A percentile compares a stretch with the other conserved stretches of the same genome.
These are phyloP conservation scores for Trichoderma sp. DNA, from an alignment of 2,329 filamentous ascomycete genomes.

Conservation along the genomic window DNA sequence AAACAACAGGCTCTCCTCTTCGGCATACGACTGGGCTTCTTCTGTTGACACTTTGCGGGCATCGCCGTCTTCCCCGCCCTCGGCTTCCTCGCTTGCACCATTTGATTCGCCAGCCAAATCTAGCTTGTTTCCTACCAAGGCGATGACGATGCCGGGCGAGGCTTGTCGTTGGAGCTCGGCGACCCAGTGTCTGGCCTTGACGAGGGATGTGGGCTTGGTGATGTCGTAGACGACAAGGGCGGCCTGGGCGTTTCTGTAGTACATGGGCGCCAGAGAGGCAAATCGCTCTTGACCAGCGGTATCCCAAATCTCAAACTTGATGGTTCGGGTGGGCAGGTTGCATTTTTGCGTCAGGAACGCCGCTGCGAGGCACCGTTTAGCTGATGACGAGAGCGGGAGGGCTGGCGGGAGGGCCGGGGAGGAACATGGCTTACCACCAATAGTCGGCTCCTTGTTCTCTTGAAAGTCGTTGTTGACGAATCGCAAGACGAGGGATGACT, in stretches of 20 bases:
- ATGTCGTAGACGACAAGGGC: constrained; percentile 98
- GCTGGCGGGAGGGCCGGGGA: constrained; percentile 22
- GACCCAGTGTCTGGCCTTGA: constrained; percentile 99
- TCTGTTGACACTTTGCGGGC: constrained; percentile 87
- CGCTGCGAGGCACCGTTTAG: constrained; percentile 53
- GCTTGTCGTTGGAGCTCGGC: constrained; percentile 96
- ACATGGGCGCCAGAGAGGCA: constrained; percentile 95
- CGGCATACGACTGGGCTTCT: constrained; percentile 89
- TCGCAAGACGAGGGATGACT: constrained; percentile 96
- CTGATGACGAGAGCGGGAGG: not conserved
- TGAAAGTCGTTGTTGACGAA: constrained; percentile 99
- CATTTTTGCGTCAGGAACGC: constrained; percentile 99
- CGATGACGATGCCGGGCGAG: constrained; percentile 93
- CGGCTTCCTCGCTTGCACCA: constrained; percentile 53
- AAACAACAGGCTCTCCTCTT: constrained; percentile 91
- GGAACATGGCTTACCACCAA: constrained; percentile 70
- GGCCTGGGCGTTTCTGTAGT: constrained; percentile 98
- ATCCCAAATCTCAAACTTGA: constrained; percentile 97
- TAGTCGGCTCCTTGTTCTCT: constrained; percentile 99
- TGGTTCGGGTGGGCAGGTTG: constrained; percentile 87
- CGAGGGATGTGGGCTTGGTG: constrained; percentile 91
- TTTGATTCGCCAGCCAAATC: constrained; percentile 72
- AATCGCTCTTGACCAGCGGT: constrained; percentile 98
- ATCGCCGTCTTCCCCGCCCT: constrained; percentile 66
- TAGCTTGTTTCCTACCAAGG: constrained; percentile 94